Conservation (phyloP, 1,139 yeast genomes). For the Kodamaea arcana region DNA sequence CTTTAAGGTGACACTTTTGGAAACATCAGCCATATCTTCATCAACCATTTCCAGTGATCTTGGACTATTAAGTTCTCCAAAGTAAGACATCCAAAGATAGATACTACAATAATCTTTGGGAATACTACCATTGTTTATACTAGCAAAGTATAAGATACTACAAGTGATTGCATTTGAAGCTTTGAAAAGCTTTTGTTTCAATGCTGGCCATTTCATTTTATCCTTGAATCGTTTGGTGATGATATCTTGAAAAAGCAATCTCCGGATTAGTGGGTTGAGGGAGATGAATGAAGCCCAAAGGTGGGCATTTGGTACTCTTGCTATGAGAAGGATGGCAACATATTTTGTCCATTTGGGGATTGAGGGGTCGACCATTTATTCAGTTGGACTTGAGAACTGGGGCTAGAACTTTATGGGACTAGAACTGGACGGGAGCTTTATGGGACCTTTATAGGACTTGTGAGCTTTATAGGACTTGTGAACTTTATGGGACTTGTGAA, state of each 20-base stretch:
- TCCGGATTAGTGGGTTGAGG: slow-evolving; percentile 29
- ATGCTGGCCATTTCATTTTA: not conserved
- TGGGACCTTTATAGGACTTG: too few relatives aligned
- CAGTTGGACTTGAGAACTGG: too few relatives aligned
- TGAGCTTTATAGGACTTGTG: too few relatives aligned
- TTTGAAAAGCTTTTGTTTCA: slow-evolving; percentile 7
- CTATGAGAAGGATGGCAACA: slow-evolving; percentile 22
- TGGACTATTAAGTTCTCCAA: slow-evolving; percentile 35
- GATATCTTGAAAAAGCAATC: slow-evolving; percentile 1
- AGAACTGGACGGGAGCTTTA: too few relatives aligned
- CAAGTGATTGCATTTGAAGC: slow-evolving; percentile 28
- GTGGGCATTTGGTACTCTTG: slow-evolving; percentile 25
- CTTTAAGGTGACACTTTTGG: not conserved
- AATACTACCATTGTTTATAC: slow-evolving; percentile 22
- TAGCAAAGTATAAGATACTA: slow-evolving; percentile 29
- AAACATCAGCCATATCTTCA: not conserved
- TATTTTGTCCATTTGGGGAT: slow-evolving; percentile 29
- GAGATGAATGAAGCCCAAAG: slow-evolving; percentile 32
- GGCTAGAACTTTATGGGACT: too few relatives aligned
- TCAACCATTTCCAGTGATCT: slow-evolving; percentile 22
- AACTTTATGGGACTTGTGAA: too few relatives aligned
- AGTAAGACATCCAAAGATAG: slow-evolving; percentile 33
- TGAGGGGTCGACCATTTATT: slow-evolving; percentile 1
- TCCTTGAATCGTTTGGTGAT: slow-evolving; percentile 1
- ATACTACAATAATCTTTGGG: slow-evolving; percentile 40